Evolutionary conservation across 768 basidiomycete species (phyloP).

Genomic region (Cyclocybe aegerita): DNA sequence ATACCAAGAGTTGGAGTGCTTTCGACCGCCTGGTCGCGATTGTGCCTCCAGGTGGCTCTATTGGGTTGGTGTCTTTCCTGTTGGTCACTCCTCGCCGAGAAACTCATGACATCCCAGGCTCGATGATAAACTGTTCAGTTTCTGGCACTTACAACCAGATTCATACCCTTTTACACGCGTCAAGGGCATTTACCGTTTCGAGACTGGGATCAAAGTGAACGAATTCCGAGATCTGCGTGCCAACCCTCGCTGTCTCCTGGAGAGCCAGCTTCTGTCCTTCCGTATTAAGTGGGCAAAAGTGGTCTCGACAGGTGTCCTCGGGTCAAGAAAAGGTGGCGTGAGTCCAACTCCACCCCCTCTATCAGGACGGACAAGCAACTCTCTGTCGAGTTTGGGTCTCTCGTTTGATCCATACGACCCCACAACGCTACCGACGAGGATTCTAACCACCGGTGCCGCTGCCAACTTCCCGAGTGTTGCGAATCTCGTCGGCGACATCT

Average conservation of each 20-base stretch:
- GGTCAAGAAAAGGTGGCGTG: conserved; percentile 36
- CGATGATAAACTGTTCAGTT: conserved; percentile 89
- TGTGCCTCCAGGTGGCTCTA: conserved; percentile 87
- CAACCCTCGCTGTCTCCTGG: conserved; percentile 83
- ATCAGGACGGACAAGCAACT: conserved; percentile 23
- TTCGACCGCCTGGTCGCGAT: conserved; percentile 87
- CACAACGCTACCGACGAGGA: conserved; percentile 58
- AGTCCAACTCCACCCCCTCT: conserved; percentile 34
- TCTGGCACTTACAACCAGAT: conserved; percentile 84
- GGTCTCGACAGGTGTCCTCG: conserved; percentile 66
- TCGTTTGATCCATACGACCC: conserved; percentile 81
- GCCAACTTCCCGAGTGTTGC: conserved; percentile 84
- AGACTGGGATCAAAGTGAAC: conserved; percentile 83
- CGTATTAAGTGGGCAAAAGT: conserved; percentile 81
- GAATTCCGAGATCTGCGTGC: conserved; percentile 89
- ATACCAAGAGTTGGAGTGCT: conserved; percentile 91
- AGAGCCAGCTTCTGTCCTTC: conserved; percentile 79
- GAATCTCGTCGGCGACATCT: conserved; percentile 77
- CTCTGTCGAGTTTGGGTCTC: conserved; percentile 54
- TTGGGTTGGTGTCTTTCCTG: conserved; percentile 55
- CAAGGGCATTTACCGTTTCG: conserved; percentile 86
- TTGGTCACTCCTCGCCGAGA: conserved; percentile 2
- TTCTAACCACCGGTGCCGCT: conserved; percentile 76
- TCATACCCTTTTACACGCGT: conserved; percentile 73
- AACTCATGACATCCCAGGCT: conserved; percentile 44